These are phyloP conservation scores for Flaveria trinervia DNA, from an alignment of 129 eudicot genomes.

Conservation along the genomic window DNA sequence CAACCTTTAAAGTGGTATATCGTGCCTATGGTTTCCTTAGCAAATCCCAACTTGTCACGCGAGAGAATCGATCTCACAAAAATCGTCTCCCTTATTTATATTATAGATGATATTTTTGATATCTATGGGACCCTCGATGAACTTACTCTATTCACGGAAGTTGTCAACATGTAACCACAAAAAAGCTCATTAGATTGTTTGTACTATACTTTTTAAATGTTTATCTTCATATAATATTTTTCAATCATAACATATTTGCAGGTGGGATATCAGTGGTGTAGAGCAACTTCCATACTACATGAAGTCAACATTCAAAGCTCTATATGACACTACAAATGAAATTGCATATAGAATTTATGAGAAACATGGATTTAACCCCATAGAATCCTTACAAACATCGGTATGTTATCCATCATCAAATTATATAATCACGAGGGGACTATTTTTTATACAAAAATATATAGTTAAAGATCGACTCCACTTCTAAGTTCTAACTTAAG, in stretches of 20 bases:
- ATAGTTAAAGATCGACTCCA: not conserved
- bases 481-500: not conserved
- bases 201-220: not conserved
- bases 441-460: no score
- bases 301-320: constrained; percentile 45
- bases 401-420: constrained; percentile 34
- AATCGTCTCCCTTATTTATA: constrained; percentile 43
- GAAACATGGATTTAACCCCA: constrained; percentile 52
- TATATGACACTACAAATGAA: constrained; percentile 44
- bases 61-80: constrained; percentile 55
- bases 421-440: no score
- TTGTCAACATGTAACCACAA: constrained; percentile 42
- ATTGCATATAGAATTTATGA: constrained; percentile 26
- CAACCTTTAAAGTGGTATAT: constrained; percentile 66
- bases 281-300: constrained; percentile 52
- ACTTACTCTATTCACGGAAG: constrained; percentile 50
- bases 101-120: constrained; percentile 65
- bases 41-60: constrained; percentile 38
- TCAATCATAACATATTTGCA: constrained; percentile 6
- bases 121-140: constrained; percentile 48
- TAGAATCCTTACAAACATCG: constrained; percentile 28
- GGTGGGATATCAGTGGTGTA: constrained; percentile 47
- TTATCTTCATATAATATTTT: not conserved
- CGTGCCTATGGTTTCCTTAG: constrained; percentile 50
- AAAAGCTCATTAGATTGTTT: not conserved